phyloP scores from a whole-genome alignment of 2,329 filamentous ascomycete genomes.

The Colletotrichum noveboracense region DNA sequence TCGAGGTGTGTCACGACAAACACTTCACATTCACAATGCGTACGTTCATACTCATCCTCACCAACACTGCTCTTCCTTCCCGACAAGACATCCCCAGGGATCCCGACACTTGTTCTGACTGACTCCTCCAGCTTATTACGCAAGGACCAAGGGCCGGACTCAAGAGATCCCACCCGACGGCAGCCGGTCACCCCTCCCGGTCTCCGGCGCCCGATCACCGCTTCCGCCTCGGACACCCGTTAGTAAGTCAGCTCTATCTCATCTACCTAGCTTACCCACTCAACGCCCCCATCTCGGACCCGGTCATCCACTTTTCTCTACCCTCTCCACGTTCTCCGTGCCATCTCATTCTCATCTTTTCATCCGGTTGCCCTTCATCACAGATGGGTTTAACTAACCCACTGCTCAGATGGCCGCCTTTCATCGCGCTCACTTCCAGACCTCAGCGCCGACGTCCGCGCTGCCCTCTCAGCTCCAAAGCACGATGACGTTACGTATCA shows the following conservation, averaged over 20 bases:
- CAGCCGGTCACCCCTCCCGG: slow-evolving; percentile 6
- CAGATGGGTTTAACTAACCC: background rate
- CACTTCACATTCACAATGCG: background rate
- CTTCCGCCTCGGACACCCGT: slow-evolving; percentile 13
- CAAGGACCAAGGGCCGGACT: slow-evolving; percentile 19
- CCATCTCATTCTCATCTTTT: background rate
- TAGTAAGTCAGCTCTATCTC: slow-evolving; percentile 7
- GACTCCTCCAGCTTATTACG: slow-evolving; percentile 11
- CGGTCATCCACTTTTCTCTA: background rate
- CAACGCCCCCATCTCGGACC: background rate
- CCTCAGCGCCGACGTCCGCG: slow-evolving; percentile 19
- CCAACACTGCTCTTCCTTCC: background rate
- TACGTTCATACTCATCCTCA: background rate
- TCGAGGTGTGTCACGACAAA: background rate
- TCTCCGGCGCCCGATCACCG: slow-evolving; percentile 15
- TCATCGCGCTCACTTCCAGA: slow-evolving; percentile 12
- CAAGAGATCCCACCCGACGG: slow-evolving; percentile 20
- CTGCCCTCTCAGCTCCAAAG: slow-evolving; percentile 4
- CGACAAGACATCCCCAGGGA: background rate
- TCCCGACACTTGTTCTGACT: background rate
- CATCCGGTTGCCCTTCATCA: background rate
- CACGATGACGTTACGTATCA: slow-evolving; percentile 11
- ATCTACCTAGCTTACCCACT: background rate
- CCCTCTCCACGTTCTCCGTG: background rate
- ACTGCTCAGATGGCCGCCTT: background rate